These are phyloP conservation scores for Metarhizium brunneum DNA, from an alignment of 2,329 filamentous ascomycete genomes.

Conservation along the genomic window DNA sequence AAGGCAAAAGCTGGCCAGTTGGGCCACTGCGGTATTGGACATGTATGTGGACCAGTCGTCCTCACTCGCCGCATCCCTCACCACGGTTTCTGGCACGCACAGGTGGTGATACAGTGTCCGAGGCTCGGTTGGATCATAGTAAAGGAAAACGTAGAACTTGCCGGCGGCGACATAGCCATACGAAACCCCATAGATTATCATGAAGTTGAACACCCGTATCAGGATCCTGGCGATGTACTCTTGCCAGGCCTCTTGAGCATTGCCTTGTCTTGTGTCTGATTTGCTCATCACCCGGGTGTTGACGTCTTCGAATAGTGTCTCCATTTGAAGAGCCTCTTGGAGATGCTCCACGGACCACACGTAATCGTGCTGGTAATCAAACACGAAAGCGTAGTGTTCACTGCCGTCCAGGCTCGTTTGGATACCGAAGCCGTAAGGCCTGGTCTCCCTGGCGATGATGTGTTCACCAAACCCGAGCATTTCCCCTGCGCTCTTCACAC, in stretches of 20 bases:
- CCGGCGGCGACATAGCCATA: conserved; percentile 18
- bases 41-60: no score
- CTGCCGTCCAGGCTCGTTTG: not conserved
- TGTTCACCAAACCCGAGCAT: not conserved
- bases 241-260: conserved; percentile 1
- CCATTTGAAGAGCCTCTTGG: not conserved
- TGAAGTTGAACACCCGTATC: conserved; percentile 14
- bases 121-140: conserved; percentile 7
- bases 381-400: not conserved
- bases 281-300: conserved; percentile 3
- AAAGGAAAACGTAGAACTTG: conserved; percentile 16
- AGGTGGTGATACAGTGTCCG: not conserved
- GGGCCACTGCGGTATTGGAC: no score
- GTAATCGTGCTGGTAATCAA: not conserved
- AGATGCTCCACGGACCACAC: not conserved
- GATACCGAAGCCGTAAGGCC: not conserved
- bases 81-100: not conserved
- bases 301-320: conserved; percentile 9
- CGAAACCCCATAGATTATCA: conserved; percentile 11
- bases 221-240: conserved; percentile 11
- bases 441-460: not conserved
- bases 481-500: not conserved
- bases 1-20: no score
- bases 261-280: not conserved
- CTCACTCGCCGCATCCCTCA: no score